phyloP scores from a whole-genome alignment of 2,329 filamentous ascomycete genomes.

The Aspergillus felis region DNA sequence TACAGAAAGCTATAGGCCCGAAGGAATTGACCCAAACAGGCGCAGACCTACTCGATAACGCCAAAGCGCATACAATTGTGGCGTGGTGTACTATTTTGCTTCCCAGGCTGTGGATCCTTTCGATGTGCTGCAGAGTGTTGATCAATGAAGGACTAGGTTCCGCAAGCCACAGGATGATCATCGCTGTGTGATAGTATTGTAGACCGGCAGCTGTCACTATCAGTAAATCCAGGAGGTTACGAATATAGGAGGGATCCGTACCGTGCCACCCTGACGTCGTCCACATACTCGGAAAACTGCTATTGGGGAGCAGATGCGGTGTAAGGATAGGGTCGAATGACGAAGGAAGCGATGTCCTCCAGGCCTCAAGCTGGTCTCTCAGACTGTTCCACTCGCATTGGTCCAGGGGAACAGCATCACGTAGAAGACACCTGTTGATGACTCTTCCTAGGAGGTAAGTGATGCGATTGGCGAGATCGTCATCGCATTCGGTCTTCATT shows the following conservation, averaged over 20 bases:
- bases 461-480: slow-evolving; percentile 39
- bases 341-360: slow-evolving; percentile 30
- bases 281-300: slow-evolving; percentile 37
- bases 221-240: neutral
- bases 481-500: slow-evolving; percentile 17
- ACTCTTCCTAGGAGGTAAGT: slow-evolving; percentile 43
- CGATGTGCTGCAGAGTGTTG: slow-evolving; percentile 15
- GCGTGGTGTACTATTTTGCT: slow-evolving; percentile 33
- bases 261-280: slow-evolving; percentile 44
- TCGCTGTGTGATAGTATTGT: slow-evolving; percentile 42
- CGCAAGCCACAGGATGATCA: slow-evolving; percentile 29
- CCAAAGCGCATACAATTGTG: slow-evolving; percentile 42
- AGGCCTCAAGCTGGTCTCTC: slow-evolving; percentile 22
- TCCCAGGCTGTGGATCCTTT: slow-evolving; percentile 3
- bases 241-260: slow-evolving; percentile 14
- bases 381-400: slow-evolving; percentile 11
- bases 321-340: slow-evolving; percentile 27
- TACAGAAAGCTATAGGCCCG: slow-evolving; percentile 48
- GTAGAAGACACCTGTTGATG: slow-evolving; percentile 39
- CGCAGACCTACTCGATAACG: slow-evolving; percentile 42
- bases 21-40: slow-evolving; percentile 48
- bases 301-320: slow-evolving; percentile 4
- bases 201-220: slow-evolving; percentile 35
- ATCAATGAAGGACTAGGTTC: slow-evolving; percentile 4
- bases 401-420: slow-evolving; percentile 1